Evolutionary conservation across 495 filamentous ascomycete species (phyloP).

Genomic region (Jackrogersella minutella): DNA sequence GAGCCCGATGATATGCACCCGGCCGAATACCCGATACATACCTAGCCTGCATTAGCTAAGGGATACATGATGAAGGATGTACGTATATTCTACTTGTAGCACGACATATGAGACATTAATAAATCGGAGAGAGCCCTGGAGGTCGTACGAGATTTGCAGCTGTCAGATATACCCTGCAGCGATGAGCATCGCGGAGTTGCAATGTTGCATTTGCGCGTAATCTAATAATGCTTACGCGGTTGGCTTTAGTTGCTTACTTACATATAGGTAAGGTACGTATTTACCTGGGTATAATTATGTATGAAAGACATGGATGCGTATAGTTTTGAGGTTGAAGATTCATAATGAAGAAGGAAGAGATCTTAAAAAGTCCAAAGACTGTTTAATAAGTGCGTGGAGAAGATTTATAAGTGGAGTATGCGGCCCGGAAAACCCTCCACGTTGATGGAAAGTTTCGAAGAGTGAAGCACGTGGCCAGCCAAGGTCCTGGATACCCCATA

Average conservation of each 20-base stretch:
- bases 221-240: neutral
- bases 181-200: neutral
- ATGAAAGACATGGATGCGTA: neutral
- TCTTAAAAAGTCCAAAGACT: neutral
- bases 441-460: slow-evolving; percentile 15
- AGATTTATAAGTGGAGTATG: slow-evolving; percentile 12
- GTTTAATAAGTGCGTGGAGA: slow-evolving; percentile 8
- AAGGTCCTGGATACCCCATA: slow-evolving; percentile 22
- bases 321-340: neutral
- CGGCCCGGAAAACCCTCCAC: slow-evolving; percentile 27
- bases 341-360: neutral
- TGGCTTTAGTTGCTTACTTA: neutral
- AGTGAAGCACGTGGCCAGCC: slow-evolving; percentile 31
- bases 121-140: slow-evolving; percentile 30
- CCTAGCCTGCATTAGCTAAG: no score
- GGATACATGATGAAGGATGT: no score
- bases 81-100: slow-evolving; percentile 4
- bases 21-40: neutral
- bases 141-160: slow-evolving; percentile 41
- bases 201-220: neutral
- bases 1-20: slow-evolving; percentile 9
- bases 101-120: slow-evolving; percentile 33
- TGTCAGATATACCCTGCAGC: slow-evolving; percentile 32
- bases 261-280: no score
- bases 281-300: neutral